Conservation (phyloP, 306 rosid genomes). For the Gillenia trifoliata region DNA sequence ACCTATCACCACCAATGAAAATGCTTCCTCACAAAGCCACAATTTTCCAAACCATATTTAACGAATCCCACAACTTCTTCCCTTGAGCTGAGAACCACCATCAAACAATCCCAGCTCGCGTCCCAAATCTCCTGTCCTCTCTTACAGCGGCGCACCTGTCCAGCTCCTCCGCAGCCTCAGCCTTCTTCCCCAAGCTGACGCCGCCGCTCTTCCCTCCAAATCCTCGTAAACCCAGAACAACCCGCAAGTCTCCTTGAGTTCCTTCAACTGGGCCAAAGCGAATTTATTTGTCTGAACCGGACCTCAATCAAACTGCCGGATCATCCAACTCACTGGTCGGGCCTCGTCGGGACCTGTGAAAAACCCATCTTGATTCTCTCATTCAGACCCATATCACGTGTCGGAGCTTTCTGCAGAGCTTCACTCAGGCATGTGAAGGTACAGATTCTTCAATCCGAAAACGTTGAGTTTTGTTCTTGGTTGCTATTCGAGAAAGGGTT, state of each 20-base stretch:
- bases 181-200: conserved; percentile 31
- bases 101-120: conserved; percentile 36
- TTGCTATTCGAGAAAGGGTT: conserved; percentile 30
- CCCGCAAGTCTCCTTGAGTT: conserved; percentile 33
- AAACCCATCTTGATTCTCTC: conserved; percentile 31
- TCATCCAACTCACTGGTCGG: conserved; percentile 32
- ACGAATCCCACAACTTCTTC: conserved; percentile 15
- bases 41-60: too few relatives aligned
- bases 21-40: too few relatives aligned
- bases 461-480: conserved; percentile 31
- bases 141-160: conserved; percentile 36
- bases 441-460: conserved; percentile 26
- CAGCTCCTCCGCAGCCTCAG: conserved; percentile 30
- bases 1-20: background rate
- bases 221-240: conserved; percentile 25
- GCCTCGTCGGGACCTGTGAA: conserved; percentile 16
- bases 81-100: conserved; percentile 29
- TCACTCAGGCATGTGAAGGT: conserved; percentile 25
- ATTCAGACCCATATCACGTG: conserved; percentile 19
- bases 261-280: conserved; percentile 36
- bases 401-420: conserved; percentile 15
- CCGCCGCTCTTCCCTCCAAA: conserved; percentile 30
- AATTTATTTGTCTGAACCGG: conserved; percentile 33
- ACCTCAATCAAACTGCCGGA: conserved; percentile 31
- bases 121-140: conserved; percentile 39